These are phyloP conservation scores for Pholiota microspora DNA, from an alignment of 768 basidiomycete species.

Conservation along the genomic window DNA sequence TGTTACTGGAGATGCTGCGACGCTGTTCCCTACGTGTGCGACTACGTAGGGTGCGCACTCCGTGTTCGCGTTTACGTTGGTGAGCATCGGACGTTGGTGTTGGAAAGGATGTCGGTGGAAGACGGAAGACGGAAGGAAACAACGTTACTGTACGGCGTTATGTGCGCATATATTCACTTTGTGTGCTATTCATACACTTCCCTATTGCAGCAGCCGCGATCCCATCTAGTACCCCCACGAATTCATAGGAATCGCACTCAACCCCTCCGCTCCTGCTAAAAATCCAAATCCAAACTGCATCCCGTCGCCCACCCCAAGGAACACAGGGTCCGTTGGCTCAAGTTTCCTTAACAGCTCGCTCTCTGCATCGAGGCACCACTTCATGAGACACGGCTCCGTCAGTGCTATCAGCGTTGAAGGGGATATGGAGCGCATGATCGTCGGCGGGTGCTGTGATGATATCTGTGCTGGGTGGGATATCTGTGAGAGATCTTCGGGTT, in stretches of 20 bases:
- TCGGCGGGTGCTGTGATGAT: not conserved
- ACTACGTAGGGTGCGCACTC: slow-evolving; percentile 19
- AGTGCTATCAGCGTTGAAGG: slow-evolving; percentile 40
- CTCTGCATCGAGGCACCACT: slow-evolving; percentile 1
- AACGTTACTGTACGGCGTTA: too few relatives aligned
- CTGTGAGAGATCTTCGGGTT: too few relatives aligned
- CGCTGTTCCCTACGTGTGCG: slow-evolving; percentile 40
- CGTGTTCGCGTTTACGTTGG: too few relatives aligned
- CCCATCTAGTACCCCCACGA: slow-evolving; percentile 1
- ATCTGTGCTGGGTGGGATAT: too few relatives aligned
- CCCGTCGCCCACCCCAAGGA: not conserved
- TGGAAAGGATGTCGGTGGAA: too few relatives aligned
- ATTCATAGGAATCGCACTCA: not conserved
- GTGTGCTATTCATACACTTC: not conserved
- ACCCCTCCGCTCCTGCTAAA: not conserved
- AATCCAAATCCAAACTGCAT: not conserved
- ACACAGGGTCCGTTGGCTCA: not conserved
- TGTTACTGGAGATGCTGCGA: slow-evolving; percentile 41
- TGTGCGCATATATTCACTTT: not conserved
- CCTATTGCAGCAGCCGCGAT: too few relatives aligned
- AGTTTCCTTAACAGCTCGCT: not conserved
- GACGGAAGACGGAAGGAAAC: too few relatives aligned
- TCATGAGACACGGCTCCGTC: slow-evolving; percentile 42
- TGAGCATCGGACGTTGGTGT: too few relatives aligned
- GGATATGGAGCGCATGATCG: slow-evolving; percentile 29